phyloP scores from a whole-genome alignment of 306 rosid genomes.

The Inga leiocalycina region DNA sequence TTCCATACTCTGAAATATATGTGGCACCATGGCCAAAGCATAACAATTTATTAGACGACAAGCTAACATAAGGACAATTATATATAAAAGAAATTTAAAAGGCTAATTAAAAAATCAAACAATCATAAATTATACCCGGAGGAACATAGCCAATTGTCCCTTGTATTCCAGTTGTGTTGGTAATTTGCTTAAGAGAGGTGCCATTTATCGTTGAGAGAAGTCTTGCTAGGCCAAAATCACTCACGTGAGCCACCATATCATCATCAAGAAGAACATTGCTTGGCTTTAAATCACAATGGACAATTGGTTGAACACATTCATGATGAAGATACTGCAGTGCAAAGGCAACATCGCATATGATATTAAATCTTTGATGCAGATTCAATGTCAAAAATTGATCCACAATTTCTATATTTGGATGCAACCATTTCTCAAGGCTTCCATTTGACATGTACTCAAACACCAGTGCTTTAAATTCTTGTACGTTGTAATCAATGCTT shows the following conservation, averaged over 20 bases:
- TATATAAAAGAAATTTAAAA: neutral
- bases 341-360: neutral
- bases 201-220: neutral
- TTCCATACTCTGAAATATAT: neutral
- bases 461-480: neutral
- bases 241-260: neutral
- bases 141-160: constrained; percentile 21
- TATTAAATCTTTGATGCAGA: neutral
- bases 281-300: neutral
- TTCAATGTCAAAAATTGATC: neutral
- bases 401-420: neutral
- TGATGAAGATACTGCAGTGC: neutral
- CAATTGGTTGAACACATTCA: neutral
- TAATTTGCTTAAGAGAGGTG: neutral
- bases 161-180: neutral
- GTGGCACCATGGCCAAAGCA: neutral
- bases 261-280: neutral
- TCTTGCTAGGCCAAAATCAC: neutral
- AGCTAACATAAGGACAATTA: neutral
- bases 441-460: neutral
- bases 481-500: neutral
- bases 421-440: neutral
- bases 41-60: neutral
- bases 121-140: neutral
- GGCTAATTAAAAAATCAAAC: neutral